Evolutionary conservation across 2,329 filamentous ascomycete genomes (phyloP), one percentile per base, ranked within the genome.

Genomic region (Samsoniella hepiali): DNA sequence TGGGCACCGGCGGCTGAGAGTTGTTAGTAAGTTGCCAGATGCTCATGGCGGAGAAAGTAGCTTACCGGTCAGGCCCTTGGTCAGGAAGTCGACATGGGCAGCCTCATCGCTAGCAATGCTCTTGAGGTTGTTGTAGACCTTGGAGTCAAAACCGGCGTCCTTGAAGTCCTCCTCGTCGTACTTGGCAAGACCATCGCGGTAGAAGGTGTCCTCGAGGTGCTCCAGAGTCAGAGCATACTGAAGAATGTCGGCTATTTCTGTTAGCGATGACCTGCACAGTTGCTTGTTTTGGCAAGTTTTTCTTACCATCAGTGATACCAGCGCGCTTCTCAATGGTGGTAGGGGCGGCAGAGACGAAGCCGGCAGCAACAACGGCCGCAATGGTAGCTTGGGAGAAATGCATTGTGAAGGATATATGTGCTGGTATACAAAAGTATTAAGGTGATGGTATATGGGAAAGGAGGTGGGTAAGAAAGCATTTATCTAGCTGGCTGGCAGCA

Each of bases 141-240:
- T 71, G 47, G 80, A 75, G 63, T 73, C 79, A 64, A 89, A 80
- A 65, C 88, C 88, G 15, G 88, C 79, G 44, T 85, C 84, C 31
- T 77, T 72, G 76, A 93, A 92, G 70, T 91, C 85, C 36, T 81
- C 74, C 47, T 84, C 81, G 32, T 84, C 80, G 77, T 91, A 90
- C 74, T 85, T 82, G 66, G 81, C 80, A 72, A 92, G 90, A 44
- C 88, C 89, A 72, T 89, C 81, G 69, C 84, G 81, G 81, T 93
- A 92, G 76, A 91, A 92, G 62, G 82, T 80, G 31, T 86, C 81
- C 77, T 92, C 90, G 70, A 92, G 87, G 76, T 89, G 87, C 76
- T 93, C 90, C 53, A 91, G 81, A 6, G 89, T 91, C 63, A 91
- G 79, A 66, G 89, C 89, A 72, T 65, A 65, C 58, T 65, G 58